These are phyloP conservation scores for Penicillium maclennaniae DNA, from an alignment of 495 filamentous ascomycete species.

Conservation along the genomic window DNA sequence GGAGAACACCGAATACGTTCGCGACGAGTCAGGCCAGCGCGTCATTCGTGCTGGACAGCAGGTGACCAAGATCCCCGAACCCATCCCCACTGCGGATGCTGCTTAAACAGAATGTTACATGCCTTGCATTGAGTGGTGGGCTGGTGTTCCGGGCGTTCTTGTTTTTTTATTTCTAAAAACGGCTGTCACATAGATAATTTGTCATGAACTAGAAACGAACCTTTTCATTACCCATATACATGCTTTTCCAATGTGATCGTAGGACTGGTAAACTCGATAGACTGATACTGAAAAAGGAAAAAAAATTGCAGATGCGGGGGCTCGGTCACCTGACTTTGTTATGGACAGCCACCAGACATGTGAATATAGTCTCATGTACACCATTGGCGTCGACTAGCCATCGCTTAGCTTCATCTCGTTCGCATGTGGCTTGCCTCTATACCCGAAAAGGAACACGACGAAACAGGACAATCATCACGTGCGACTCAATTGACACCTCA, in stretches of 20 bases:
- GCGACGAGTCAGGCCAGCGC: constrained; percentile 74
- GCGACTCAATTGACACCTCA: background rate
- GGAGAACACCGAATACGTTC: constrained; percentile 76
- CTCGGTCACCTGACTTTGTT: constrained; percentile 3
- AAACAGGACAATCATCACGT: background rate
- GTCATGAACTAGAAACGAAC: constrained; percentile 31
- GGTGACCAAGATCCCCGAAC: constrained; percentile 70
- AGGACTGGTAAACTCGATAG: background rate
- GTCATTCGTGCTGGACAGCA: constrained; percentile 90
- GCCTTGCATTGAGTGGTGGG: constrained; percentile 22
- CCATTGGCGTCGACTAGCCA: background rate
- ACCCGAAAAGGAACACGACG: background rate
- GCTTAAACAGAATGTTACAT: constrained; percentile 25
- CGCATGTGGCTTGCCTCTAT: background rate
- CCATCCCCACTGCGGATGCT: constrained; percentile 46
- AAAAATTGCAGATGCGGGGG: background rate
- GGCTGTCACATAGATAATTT: constrained; percentile 26
- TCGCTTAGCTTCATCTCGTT: background rate
- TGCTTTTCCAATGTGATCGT: background rate
- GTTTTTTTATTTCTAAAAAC: constrained; percentile 20
- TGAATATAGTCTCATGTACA: background rate
- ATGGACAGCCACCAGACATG: background rate
- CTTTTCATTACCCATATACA: constrained; percentile 6
- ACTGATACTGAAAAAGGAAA: background rate
- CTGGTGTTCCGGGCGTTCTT: constrained; percentile 23